Base-by-base conservation (phyloP, 176 grass and related monocot genomes). In the Saccharum officinarum region DNA sequence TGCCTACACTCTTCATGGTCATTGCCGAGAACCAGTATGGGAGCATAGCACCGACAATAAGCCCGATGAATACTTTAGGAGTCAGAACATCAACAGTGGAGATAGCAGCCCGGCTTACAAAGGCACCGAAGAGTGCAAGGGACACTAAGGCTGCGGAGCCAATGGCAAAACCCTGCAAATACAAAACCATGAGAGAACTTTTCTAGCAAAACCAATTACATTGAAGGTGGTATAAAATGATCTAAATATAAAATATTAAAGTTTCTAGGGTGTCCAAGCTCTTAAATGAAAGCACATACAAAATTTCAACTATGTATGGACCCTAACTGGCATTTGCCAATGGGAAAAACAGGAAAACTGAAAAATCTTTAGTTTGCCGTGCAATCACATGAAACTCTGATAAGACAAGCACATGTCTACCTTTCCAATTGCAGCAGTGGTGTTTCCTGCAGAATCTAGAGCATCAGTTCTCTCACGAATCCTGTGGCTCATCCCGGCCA, bases 1-100 rank as follows among this genome's bases (percentile, higher is more conserved):
- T 92, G 28, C 90, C 93, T 30, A 92, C 93, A 84, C 93, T 95
- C 72, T 95, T 95, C 93, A 95, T 95, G 50, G 93, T 95, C 93
- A 95, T 95, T 75, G 93, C 93, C 3, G 93, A 95, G 83, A 95
- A 95, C 93, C 93, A 95, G 70, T 95, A 95, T 17, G 90, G 93
- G 42, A 95, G 93, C 93, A 95, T 95, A 34, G 93, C 93, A 67
- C 93, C 93, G 20, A 95, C 93, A 6, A 95, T 80, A 57, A 92
- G 78, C 17, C 93, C 93, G 40, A 95, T 95, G 88, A 95, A 95
- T 18, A 95, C 93, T 86, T 95, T 95, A 49, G 93, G 93, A 18
- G 94, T 93, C 42, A 96, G 85, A 60, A 96, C 94, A 81, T 96
- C 94, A 40, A 96, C 94, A 0, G 89, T 89, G n/a, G 88, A 77